phyloP scores from a whole-genome alignment of 1,284 basidiomycete species.

The Mrakiaceae sp. region DNA sequence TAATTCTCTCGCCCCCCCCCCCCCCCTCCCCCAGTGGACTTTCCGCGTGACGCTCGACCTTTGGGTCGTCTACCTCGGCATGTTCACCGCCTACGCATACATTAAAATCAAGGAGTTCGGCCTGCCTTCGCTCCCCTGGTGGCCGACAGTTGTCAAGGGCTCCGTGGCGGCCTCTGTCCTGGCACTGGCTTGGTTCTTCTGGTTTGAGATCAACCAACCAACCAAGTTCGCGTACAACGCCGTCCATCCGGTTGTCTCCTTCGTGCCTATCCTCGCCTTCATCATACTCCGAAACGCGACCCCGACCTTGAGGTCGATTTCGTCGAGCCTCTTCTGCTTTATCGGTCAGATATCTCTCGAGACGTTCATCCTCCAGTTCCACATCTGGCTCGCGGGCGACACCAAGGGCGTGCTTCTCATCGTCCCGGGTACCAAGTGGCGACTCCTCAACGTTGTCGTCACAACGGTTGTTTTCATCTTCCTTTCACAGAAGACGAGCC shows the following conservation, averaged over 20 bases:
- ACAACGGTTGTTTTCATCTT: constrained; percentile 67
- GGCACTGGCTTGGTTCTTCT: constrained; percentile 62
- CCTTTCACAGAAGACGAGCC: constrained; percentile 60
- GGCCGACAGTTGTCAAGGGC: constrained; percentile 45
- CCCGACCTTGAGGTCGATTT: constrained; percentile 53
- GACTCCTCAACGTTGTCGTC: constrained; percentile 61
- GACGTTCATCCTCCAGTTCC: constrained; percentile 79
- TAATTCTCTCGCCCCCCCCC: neutral
- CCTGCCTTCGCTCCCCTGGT: constrained; percentile 56
- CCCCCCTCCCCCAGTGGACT: constrained; percentile 47
- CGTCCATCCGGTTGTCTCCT: constrained; percentile 74
- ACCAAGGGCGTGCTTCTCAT: constrained; percentile 72
- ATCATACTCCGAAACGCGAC: constrained; percentile 64
- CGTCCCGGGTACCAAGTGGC: constrained; percentile 58
- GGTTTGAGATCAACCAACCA: constrained; percentile 61
- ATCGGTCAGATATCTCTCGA: constrained; percentile 73
- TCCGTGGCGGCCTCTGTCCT: constrained; percentile 44
- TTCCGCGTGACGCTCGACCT: constrained; percentile 79
- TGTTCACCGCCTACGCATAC: constrained; percentile 60
- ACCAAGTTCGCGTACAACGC: constrained; percentile 73
- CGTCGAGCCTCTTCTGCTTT: constrained; percentile 60
- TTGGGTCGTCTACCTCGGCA: constrained; percentile 75
- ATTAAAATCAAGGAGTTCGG: constrained; percentile 64
- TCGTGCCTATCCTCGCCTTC: constrained; percentile 65
- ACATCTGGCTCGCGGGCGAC: constrained; percentile 77